Percentiles rank a stretch among this genome's conserved stretches.
These are phyloP conservation scores for Hansenula sp. DNA, from an alignment of 1,139 yeast species.

Conservation along the genomic window DNA sequence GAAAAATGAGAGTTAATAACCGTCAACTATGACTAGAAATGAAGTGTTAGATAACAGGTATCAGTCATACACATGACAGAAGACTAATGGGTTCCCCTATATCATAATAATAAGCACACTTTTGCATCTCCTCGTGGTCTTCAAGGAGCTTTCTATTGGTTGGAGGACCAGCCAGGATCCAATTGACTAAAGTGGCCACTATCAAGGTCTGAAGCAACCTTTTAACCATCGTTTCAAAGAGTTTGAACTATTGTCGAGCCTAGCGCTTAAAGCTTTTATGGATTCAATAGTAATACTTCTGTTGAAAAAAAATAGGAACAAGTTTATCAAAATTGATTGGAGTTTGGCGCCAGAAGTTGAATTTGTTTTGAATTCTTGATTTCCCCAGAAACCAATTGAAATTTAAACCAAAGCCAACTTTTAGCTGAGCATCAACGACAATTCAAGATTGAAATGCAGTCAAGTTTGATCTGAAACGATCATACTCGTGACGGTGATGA, in stretches of 20 bases:
- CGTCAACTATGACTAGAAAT: neutral
- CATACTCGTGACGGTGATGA: no score
- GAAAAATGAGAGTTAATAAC: neutral
- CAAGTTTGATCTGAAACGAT: no score
- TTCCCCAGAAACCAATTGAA: slow-evolving; percentile 1
- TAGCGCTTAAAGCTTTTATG: neutral
- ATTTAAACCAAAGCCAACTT: neutral
- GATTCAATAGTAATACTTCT: no score
- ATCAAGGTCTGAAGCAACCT: neutral
- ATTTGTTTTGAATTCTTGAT: neutral
- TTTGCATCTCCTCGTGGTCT: neutral
- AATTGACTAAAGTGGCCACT: neutral
- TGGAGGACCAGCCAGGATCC: neutral
- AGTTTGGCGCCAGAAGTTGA: neutral
- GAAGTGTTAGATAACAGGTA: neutral
- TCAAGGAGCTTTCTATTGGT: neutral
- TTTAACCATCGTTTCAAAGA: neutral
- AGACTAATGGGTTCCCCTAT: slow-evolving; percentile 5
- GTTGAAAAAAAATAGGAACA: no score
- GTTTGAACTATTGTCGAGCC: neutral
- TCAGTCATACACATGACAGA: slow-evolving; percentile 6
- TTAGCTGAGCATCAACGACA: no score
- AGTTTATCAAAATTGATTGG: no score
- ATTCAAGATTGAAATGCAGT: no score
- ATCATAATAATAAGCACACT: slow-evolving; percentile 4